These are phyloP conservation scores for Physcomitrium patens DNA, from an alignment of 225 moss, liverwort and hornwort genomes.

Conservation along the genomic window DNA sequence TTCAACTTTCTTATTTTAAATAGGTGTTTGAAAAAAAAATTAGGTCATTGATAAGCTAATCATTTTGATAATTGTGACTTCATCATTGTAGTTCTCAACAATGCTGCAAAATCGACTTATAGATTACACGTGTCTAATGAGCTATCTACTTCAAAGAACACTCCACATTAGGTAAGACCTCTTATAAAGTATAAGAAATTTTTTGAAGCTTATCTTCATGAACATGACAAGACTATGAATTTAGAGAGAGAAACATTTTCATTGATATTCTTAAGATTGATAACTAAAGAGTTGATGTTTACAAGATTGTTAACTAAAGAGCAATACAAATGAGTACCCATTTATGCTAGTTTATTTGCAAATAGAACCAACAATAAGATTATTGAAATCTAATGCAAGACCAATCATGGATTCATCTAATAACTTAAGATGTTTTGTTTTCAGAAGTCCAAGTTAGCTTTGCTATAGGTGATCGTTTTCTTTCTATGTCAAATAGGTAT, in stretches of 20 bases:
- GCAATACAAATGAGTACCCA: neutral
- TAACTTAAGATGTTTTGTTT: neutral
- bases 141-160: neutral
- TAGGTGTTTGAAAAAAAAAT: neutral
- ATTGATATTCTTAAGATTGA: no score
- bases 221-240: neutral
- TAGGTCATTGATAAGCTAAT: slow-evolving; percentile 1
- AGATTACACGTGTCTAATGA: neutral
- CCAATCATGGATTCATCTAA: neutral
- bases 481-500: neutral
- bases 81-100: neutral
- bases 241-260: neutral
- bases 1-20: neutral
- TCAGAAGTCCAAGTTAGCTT: neutral
- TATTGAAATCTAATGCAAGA: neutral
- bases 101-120: neutral
- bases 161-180: neutral
- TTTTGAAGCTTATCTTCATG: neutral
- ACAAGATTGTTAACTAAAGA: neutral
- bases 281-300: no score
- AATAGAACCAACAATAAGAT: neutral
- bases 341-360: neutral
- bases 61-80: neutral
- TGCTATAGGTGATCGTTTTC: neutral
- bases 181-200: neutral